phyloP scores from a whole-genome alignment of 1,139 yeast genomes.

The Hyphopichia fennica region DNA sequence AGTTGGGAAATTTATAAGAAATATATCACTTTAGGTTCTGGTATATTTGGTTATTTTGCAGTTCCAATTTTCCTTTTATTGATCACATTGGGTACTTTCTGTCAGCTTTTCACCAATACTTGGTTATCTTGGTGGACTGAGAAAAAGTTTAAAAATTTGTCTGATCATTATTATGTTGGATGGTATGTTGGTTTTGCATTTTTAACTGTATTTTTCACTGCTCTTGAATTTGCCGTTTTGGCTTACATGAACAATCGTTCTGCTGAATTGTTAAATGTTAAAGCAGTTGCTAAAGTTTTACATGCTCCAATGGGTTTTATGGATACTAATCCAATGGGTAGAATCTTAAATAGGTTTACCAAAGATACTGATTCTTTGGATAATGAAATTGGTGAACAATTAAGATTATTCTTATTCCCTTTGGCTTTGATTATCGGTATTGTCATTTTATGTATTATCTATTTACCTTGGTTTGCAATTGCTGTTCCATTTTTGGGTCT shows the following conservation, averaged over 20 bases:
- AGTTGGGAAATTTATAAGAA: constrained; percentile 36
- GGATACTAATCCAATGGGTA: constrained; percentile 48
- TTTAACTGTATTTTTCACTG: constrained; percentile 48
- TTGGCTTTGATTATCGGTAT: constrained; percentile 43
- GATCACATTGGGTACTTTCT: constrained; percentile 41
- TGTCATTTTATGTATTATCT: constrained; percentile 41
- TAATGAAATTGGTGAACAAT: constrained; percentile 47
- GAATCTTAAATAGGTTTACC: constrained; percentile 56
- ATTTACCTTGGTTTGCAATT: constrained; percentile 48
- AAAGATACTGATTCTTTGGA: constrained; percentile 50
- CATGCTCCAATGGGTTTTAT: constrained; percentile 48
- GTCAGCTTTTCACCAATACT: constrained; percentile 37
- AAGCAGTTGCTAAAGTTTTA: constrained; percentile 36
- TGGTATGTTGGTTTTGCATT: constrained; percentile 35
- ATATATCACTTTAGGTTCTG: constrained; percentile 39
- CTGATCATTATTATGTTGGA: constrained; percentile 31
- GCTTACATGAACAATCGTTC: constrained; percentile 53
- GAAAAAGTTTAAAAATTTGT: constrained; percentile 21
- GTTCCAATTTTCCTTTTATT: constrained; percentile 33
- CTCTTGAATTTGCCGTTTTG: constrained; percentile 52
- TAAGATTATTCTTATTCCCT: constrained; percentile 42
- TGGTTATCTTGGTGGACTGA: constrained; percentile 43
- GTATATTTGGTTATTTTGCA: constrained; percentile 36
- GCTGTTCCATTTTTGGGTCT: constrained; percentile 41
- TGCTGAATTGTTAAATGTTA: constrained; percentile 36